Evolutionary conservation across 176 grass and related monocot genomes (phyloP), one percentile per base, ranked within the genome.

Genomic region (Dactylis glomerata): DNA sequence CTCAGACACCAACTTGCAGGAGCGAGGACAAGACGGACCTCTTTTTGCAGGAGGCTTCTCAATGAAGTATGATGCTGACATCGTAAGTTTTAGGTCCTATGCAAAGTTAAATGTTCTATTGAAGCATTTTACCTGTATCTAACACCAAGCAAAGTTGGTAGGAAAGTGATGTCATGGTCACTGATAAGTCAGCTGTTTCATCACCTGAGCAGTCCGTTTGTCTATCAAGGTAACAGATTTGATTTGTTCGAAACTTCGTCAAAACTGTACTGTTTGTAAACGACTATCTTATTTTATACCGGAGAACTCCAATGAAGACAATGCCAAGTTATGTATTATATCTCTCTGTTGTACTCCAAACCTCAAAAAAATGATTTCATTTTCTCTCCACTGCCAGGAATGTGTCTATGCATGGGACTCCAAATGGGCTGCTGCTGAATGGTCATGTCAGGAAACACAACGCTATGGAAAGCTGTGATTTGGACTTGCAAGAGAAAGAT

Each of bases 121-220:
- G n/a, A 68, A 63, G 5, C 30, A 49, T 75, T 46, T 83, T 38
- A 12, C 28, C 82, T 31, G 26, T 49, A 56, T 86, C 93, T 95
- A 84, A 95, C 64, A 45, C 52, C 85, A 78, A 86, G 68, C 78
- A 74, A 88, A 88, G 86, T 88, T 86, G 76, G 80, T 89, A 95
- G 93, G 88, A 92, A 95, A 84, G 66, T 77, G 83, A 90, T 87
- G 56, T 81, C 64, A 77, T 16, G 37, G 20, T 17, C 69, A 78
- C 75, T 77, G 73, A 86, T 81, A 90, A 92, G 54, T 86, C 85
- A 88, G 17, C 56, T 75, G 61, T 86, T 84, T 88, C 80, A 54
- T 90, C 90, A 54, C 75, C 87, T 59, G 85, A 88, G 33, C 87
- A 58, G 31, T 56, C 85, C 37, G 37, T 49, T 86, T 87, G 63